phyloP scores from a whole-genome alignment of 495 filamentous ascomycete species.

The Staphylotrichum longicolle region DNA sequence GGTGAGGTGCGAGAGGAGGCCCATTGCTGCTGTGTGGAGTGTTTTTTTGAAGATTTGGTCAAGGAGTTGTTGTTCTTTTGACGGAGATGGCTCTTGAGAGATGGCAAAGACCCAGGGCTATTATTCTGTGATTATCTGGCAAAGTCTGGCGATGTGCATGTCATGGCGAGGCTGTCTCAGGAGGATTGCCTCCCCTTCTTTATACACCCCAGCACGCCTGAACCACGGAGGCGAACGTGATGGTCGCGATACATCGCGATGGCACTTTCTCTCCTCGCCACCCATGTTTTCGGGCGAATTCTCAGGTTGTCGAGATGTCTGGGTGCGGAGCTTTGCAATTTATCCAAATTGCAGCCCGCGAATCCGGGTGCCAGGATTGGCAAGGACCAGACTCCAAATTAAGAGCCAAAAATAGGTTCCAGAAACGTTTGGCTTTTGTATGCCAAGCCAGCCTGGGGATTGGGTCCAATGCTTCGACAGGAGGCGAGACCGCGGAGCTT shows the following conservation, averaged over 20 bases:
- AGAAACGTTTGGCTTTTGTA: not conserved
- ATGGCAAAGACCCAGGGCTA: too few relatives aligned
- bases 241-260: conserved; percentile 3
- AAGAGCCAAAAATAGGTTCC: conserved; percentile 23
- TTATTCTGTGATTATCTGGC: too few relatives aligned
- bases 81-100: too few relatives aligned
- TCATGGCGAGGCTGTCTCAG: not conserved
- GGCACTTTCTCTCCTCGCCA: conserved; percentile 11
- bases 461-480: conserved; percentile 2
- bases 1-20: conserved; percentile 27
- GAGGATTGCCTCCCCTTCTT: not conserved
- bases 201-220: conserved; percentile 12
- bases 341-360: conserved; percentile 37
- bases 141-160: not conserved
- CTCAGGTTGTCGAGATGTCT: conserved; percentile 19
- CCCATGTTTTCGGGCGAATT: conserved; percentile 10
- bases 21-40: conserved; percentile 27
- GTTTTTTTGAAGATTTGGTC: not conserved
- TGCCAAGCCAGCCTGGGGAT: conserved; percentile 10
- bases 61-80: not conserved
- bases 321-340: conserved; percentile 31
- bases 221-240: not conserved
- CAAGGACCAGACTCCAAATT: conserved; percentile 18
- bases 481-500: conserved; percentile 12
- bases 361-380: conserved; percentile 42